Evolutionary conservation across 352 stramenopile species (phyloP).

Genomic region (Elongisporangium prolatum): DNA sequence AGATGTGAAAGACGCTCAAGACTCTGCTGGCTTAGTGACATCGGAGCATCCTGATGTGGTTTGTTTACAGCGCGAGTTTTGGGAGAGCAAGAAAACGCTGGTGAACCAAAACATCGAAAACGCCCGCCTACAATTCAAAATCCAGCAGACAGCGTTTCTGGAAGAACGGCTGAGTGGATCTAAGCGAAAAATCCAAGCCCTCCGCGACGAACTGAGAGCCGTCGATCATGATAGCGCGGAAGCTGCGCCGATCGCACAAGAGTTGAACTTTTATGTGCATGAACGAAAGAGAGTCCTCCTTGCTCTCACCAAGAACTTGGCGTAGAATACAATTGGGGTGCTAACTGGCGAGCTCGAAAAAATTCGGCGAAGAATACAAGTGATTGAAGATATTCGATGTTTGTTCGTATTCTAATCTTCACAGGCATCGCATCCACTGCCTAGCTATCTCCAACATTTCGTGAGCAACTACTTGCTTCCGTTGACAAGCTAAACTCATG

Average conservation of each 20-base stretch:
- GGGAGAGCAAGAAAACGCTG: slow-evolving; percentile 13
- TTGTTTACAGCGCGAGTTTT: slow-evolving; percentile 13
- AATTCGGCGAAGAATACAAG: not conserved
- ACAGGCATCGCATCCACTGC: not conserved
- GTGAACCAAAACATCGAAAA: slow-evolving; percentile 12
- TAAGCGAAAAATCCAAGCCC: slow-evolving; percentile 16
- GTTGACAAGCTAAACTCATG: not conserved
- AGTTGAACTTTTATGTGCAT: slow-evolving; percentile 13
- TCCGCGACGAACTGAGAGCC: slow-evolving; percentile 11
- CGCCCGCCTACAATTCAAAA: slow-evolving; percentile 15
- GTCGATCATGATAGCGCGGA: slow-evolving; percentile 1
- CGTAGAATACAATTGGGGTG: not conserved
- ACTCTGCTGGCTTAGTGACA: not conserved
- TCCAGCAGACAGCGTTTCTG: slow-evolving; percentile 12
- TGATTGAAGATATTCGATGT: not conserved
- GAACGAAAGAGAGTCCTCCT: slow-evolving; percentile 10
- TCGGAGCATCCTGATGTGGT: slow-evolving; percentile 1
- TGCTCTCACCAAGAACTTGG: not conserved
- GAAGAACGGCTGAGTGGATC: slow-evolving; percentile 16
- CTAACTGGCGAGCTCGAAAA: not conserved
- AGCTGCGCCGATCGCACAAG: slow-evolving; percentile 3
- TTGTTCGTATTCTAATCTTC: not conserved
- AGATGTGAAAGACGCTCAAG: slow-evolving; percentile 1
- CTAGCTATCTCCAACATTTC: not conserved
- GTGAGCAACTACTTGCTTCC: not conserved